phyloP scores from a whole-genome alignment of 1,139 yeast species.

The Kurtzmaniella quercitrusa region DNA sequence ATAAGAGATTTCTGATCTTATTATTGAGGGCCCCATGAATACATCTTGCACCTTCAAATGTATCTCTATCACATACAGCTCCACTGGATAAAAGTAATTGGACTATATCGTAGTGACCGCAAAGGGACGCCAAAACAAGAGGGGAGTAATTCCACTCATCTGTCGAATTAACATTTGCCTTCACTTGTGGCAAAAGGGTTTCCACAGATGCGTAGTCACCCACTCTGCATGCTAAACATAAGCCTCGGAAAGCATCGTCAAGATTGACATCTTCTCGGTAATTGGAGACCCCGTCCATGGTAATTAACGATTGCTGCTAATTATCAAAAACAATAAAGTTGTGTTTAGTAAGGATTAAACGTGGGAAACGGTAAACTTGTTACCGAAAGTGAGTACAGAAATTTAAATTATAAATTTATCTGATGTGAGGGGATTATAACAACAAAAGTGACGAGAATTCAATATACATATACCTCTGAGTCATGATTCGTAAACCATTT shows the following conservation, averaged over 20 bases:
- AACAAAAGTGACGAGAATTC: too few species aligned
- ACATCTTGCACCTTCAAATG: constrained; percentile 77
- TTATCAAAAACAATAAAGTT: not conserved
- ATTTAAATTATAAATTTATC: too few species aligned
- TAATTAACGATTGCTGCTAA: not conserved
- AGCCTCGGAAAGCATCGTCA: constrained; percentile 18
- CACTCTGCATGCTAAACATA: constrained; percentile 64
- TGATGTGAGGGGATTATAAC: too few species aligned
- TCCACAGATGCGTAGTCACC: constrained; percentile 70
- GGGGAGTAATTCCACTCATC: constrained; percentile 79
- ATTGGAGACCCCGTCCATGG: not conserved
- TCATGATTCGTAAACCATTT: too few species aligned
- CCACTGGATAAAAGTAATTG: constrained; percentile 56
- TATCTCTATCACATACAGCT: constrained; percentile 74
- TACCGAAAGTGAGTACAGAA: too few species aligned
- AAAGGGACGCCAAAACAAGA: constrained; percentile 63
- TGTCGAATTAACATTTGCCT: constrained; percentile 56
- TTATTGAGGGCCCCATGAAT: constrained; percentile 76
- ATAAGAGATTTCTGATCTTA: constrained; percentile 52
- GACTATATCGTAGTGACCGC: constrained; percentile 70
- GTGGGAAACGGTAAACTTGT: too few species aligned
- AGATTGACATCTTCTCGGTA: not conserved
- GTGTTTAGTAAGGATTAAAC: too few species aligned
- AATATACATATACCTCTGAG: too few species aligned
- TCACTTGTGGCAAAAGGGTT: constrained; percentile 46